Base-by-base conservation (phyloP, 805 yeast genomes). In the Hermanozyma aechmeae region DNA sequence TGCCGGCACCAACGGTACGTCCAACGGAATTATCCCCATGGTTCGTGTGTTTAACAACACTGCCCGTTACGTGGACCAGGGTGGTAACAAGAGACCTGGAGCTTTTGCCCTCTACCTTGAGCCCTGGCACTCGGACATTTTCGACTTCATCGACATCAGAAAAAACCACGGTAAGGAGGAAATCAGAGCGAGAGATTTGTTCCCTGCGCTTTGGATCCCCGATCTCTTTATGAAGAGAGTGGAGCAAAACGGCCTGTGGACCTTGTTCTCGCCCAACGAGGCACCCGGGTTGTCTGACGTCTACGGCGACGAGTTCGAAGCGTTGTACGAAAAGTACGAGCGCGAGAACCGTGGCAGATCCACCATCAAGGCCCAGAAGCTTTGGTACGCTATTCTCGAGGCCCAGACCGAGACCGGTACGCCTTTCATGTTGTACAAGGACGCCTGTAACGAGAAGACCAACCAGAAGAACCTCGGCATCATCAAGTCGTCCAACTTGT, bases 401-500 rank as follows among this genome's bases (percentile, higher is more conserved):
- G 73, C 77, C 15, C 79, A 72, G 51, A 72, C 78, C 27, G 79
- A 72, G 53, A 72, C 79, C 19, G 79, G 79, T 48, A 71, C 76
- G 28, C 79, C 79, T 25, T 72, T 71, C 57, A 71, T 72, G 77
- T 57, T 72, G 42, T 72, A 72, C 58, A 72, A 72, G 51, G 79
- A 72, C 53, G 73, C 78, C 10, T 72, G 78, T 53, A 72, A 72
- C 55, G 42, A 51, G 40, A 72, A 72, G 53, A 58, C 76, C 31
- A 72, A 72, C 55, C 79, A 72, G 51, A 64, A 71, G 64, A 72
- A 72, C 51, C 59, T 72, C 50, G 79, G 79, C 44, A 52, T 63
- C 23, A 72, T 72, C 50, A 72, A 72, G 48, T 71, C 77, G 5
- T 72, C 78, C 23, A 72, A 72, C 51, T 66, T 72, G 53, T 72